These are phyloP conservation scores for Neurospora tetraspora DNA, from an alignment of 495 filamentous ascomycete genomes.

Conservation along the genomic window DNA sequence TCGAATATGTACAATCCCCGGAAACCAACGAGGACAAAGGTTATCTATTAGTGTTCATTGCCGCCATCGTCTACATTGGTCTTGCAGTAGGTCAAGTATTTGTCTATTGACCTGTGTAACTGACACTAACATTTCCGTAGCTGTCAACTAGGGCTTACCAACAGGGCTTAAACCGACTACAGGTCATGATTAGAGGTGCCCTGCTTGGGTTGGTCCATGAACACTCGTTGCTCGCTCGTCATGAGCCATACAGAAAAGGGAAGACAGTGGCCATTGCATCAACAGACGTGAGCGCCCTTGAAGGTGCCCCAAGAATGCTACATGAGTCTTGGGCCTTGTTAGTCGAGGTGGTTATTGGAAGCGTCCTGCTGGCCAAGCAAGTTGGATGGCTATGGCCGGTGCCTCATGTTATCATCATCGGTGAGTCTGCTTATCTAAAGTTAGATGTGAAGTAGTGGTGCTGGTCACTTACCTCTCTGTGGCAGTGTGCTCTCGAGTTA, in stretches of 20 bases:
- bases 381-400: conserved; percentile 45
- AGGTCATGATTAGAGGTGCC: conserved; percentile 48
- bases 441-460: not conserved
- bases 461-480: not conserved
- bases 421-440: conserved; percentile 22
- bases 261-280: conserved; percentile 54
- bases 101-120: not conserved
- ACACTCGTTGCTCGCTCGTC: conserved; percentile 34
- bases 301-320: conserved; percentile 21
- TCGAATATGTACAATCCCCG: conserved; percentile 35
- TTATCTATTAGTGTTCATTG: conserved; percentile 49
- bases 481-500: conserved; percentile 31
- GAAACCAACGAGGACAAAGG: conserved; percentile 24
- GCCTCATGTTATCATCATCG: conserved; percentile 46
- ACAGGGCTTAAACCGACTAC: conserved; percentile 45
- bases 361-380: conserved; percentile 46
- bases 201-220: conserved; percentile 52
- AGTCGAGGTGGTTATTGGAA: conserved; percentile 49
- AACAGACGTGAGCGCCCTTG: conserved; percentile 26
- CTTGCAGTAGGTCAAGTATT: conserved; percentile 35
- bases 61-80: conserved; percentile 48
- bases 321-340: conserved; percentile 42
- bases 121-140: conserved; percentile 9
- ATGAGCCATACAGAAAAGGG: conserved; percentile 37
- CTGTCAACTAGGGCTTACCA: conserved; percentile 46